phyloP scores from a whole-genome alignment of 2,329 filamentous ascomycete genomes.

The Hymenoscyphus albidus region DNA sequence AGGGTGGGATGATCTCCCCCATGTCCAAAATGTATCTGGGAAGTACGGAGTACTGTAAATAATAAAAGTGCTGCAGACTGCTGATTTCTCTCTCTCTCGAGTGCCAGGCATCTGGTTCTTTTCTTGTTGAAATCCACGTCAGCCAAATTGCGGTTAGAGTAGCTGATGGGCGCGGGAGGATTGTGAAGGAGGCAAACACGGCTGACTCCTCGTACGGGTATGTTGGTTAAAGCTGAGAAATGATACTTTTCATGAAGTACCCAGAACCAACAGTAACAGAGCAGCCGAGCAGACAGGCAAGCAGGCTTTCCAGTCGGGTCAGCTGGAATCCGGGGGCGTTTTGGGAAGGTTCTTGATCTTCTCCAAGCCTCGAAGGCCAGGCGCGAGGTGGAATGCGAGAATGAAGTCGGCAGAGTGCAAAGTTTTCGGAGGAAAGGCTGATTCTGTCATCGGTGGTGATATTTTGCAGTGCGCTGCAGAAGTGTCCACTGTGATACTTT shows the following conservation, averaged over 20 bases:
- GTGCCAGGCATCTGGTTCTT: background rate
- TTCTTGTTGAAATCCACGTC: background rate
- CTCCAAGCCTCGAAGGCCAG: background rate
- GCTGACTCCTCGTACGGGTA: background rate
- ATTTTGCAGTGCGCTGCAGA: background rate
- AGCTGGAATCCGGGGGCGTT: background rate
- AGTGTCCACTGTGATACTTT: background rate
- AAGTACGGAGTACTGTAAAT: background rate
- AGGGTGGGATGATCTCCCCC: background rate
- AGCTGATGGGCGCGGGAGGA: background rate
- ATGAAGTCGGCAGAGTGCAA: background rate
- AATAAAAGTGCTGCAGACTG: background rate
- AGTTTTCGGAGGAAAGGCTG: background rate
- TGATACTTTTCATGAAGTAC: background rate
- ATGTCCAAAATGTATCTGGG: background rate
- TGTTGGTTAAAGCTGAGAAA: background rate
- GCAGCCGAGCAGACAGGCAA: no score
- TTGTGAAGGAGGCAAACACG: background rate
- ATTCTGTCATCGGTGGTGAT: background rate
- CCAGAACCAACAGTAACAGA: background rate
- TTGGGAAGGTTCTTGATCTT: background rate
- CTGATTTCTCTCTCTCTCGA: background rate
- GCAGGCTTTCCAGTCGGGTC: background rate
- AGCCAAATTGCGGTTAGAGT: background rate
- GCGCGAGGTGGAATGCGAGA: background rate